Evolutionary conservation across 139 green algal genomes (phyloP), one percentile per base, ranked within the genome.

Genomic region (Coelastrella sp.): DNA sequence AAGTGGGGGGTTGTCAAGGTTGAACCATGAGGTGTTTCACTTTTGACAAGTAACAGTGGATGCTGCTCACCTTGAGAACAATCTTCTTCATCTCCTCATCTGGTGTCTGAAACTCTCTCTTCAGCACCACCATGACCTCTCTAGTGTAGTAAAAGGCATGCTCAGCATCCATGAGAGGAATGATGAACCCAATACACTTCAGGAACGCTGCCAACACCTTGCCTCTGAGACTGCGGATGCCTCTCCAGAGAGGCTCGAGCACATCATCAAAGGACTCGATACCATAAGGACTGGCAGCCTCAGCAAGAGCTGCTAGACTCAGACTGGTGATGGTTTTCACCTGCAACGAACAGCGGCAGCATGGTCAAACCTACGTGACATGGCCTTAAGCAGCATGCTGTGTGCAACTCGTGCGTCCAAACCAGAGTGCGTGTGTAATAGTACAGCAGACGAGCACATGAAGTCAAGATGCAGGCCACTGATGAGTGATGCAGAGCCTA

Each of bases 1-100:
- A 73, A n/a, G n/a, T n/a, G n/a, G n/a, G n/a, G n/a, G n/a, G n/a
- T n/a, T n/a, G n/a, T n/a, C n/a, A n/a, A n/a, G n/a, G n/a, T n/a
- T n/a, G n/a, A n/a, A n/a, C n/a, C n/a, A n/a, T n/a, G n/a, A n/a
- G n/a, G n/a, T n/a, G n/a, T n/a, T n/a, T n/a, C n/a, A n/a, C n/a
- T n/a, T n/a, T n/a, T n/a, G n/a, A 43, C 64, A 73, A 23, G 27
- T 30, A 73, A 57, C 45, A 57, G 45, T 23, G 45, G 45, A 13
- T 2, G 0, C 38, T 19, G 25, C 74, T 4, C 82, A 88, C 92
- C 91, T 99, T 98, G 74, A 99, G 94, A 91, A 99, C 96, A 81
- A 99, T 99, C 93, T 99, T 99, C 95, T 99, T 99, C 97, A 99
- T 99, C 92, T 99, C 97, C 89, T 99, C 97, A 88, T 99, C 97